Evolutionary conservation across 2,329 filamentous ascomycete genomes (phyloP), one percentile per base, ranked within the genome.

Genomic region (Calonectria leucothoes): DNA sequence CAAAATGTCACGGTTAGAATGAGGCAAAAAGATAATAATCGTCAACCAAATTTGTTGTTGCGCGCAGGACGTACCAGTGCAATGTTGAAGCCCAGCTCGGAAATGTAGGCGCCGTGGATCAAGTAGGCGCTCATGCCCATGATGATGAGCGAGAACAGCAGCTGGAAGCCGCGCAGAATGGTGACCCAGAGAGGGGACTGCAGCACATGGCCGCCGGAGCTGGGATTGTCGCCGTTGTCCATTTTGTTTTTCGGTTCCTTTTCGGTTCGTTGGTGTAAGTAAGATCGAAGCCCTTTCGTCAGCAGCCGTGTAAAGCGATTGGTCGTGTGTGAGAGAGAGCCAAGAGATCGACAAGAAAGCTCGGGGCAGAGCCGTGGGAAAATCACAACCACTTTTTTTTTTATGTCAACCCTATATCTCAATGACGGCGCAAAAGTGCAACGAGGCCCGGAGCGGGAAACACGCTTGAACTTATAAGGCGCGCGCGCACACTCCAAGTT

Each of bases 111-210:
- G 65, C 79, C 79, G 39, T 79, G 75, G 45, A 88, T 86, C 71
- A 87, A 80, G 68, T 81, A 79, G 0, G 79, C 87, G 4, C 86
- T 81, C 48, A 88, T 78, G n/a, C 77, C 87, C n/a, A 89, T 78
- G 31, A 87, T 82, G 29, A 87, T 75, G 45, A 89, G 39, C 2
- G 86, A 82, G 17, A 89, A 12, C 33, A 89, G 64, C 64, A 87
- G 77, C 73, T 88, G 87, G 48, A 84, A 74, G 20, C 83, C 81
- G 12, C 87, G 86, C 29, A 87, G 63, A 23, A 83, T 82, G 31
- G 85, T 78, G n/a, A 89, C 77, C 87, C 87, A 88, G 23, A 79
- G 67, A 11, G 88, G 87, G 27, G 86, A 84, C 39, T 81, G 75
- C 70, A 88, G 84, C 71, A 88, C 76, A 61, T 61, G 55, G 33